Evolutionary conservation across 768 basidiomycete genomes (phyloP), one percentile per base, ranked within the genome.

Genomic region (Phaffia australis): DNA sequence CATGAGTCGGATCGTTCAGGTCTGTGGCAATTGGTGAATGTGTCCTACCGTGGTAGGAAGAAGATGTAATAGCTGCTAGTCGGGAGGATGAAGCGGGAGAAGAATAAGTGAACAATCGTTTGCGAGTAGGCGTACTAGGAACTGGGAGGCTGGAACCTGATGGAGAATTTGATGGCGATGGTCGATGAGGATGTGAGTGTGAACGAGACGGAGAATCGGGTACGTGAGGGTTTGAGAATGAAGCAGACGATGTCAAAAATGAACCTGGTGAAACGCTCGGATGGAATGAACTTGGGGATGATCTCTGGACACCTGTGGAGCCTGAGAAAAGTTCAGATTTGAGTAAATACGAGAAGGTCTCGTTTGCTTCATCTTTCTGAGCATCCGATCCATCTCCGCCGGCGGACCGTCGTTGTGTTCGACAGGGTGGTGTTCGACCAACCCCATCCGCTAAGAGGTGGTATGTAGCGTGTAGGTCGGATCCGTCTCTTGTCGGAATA

Each of bases 1-100:
- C 86, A 71, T 91, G 89, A 0, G 83, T 85, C 15, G 93, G 87
- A 29, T 86, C 85, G 75, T 94, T 90, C 47, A 97, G 83, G 25
- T 74, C 76, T 27, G 35, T 66, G 23, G 69, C 2, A 49, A 59
- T 2, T 47, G 61, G 29, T n/a, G 32, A 25, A 62, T 32, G 56
- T n/a, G 79, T 5, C 74, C 77, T 7, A 87, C 86, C 4, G 80
- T 77, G 27, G 79, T 77, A 19, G 84, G 70, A 46, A 49, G 35
- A 18, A 68, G 62, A 50, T 60, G 66, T 19, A 55, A 69, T 32
- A 3, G 32, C 52, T 54, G 64, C 25, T 2, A 35, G 23, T 30
- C 77, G 70, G n/a, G 81, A 81, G 19, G 86, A 83, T 21, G 81
- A 66, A 2, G 71, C 60, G 3, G 76, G 75, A 0, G 75, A 76